These are phyloP conservation scores for Diaporthe australafricana DNA, from an alignment of 2,329 filamentous ascomycete species.

Conservation along the genomic window DNA sequence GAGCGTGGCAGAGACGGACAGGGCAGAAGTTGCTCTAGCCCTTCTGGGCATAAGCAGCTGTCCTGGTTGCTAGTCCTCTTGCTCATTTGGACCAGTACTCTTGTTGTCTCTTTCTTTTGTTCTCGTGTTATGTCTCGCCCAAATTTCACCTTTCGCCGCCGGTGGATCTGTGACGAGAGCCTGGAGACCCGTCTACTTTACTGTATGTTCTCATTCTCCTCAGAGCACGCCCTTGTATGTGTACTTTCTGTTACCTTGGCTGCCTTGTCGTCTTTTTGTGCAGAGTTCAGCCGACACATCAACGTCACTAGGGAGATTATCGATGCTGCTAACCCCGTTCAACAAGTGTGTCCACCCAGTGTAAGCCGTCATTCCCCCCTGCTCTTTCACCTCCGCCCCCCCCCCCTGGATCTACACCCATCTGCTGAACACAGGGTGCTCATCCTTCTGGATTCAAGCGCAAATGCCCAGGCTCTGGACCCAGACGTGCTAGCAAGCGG, in stretches of 20 bases:
- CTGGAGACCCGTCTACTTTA: neutral
- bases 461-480: conserved; percentile 32
- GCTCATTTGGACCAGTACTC: conserved; percentile 9
- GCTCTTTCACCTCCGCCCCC: conserved; percentile 3
- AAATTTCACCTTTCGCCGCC: neutral
- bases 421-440: conserved; percentile 22
- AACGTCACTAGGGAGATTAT: conserved; percentile 25
- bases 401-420: conserved; percentile 1
- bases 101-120: conserved; percentile 1
- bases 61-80: conserved; percentile 15
- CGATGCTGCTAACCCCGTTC: conserved; percentile 17
- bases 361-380: neutral
- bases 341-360: neutral
- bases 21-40: conserved; percentile 20
- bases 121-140: conserved; percentile 28
- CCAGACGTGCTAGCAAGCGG: conserved; percentile 31
- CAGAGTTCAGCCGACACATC: conserved; percentile 9
- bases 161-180: neutral
- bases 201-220: neutral
- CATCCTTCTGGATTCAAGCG: conserved; percentile 31
- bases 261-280: neutral
- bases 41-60: conserved; percentile 16
- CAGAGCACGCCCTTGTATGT: neutral
- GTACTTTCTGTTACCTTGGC: neutral
- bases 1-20: conserved; percentile 13